Evolutionary conservation across 2,329 filamentous ascomycete species (phyloP).

Genomic region (Botrytis porri): DNA sequence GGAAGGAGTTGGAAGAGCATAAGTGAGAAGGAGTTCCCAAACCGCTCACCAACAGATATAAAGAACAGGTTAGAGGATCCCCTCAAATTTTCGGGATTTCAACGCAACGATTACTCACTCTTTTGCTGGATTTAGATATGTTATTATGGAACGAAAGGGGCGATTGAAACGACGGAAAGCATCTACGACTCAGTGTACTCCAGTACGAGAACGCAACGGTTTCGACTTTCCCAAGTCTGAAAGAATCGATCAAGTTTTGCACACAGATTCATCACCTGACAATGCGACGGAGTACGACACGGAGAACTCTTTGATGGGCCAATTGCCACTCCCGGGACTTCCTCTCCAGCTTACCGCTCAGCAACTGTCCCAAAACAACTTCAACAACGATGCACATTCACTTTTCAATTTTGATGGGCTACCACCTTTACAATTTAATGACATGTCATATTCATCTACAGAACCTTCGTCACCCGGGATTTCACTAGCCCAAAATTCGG

Average conservation of each 20-base stretch:
- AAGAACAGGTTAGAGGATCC: constrained; percentile 10
- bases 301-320: constrained; percentile 11
- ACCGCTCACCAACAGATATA: constrained; percentile 14
- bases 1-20: constrained; percentile 18
- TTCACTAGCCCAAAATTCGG: constrained; percentile 8
- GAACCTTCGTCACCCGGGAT: constrained; percentile 12
- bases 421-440: constrained; percentile 9
- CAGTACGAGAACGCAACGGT: constrained; percentile 5
- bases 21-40: constrained; percentile 16
- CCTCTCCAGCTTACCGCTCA: neutral
- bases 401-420: constrained; percentile 14
- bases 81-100: neutral
- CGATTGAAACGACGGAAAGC: constrained; percentile 11
- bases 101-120: neutral
- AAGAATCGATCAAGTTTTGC: constrained; percentile 6
- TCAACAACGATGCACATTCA: neutral
- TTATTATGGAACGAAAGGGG: constrained; percentile 14
- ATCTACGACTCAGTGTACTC: neutral
- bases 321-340: constrained; percentile 3
- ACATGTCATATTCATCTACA: constrained; percentile 13
- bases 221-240: neutral
- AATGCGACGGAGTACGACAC: constrained; percentile 3
- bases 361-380: constrained; percentile 8
- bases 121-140: constrained; percentile 11
- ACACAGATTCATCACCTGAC: constrained; percentile 12